Evolutionary conservation across 2,329 filamentous ascomycete genomes (phyloP), one percentile per base, ranked within the genome.

Genomic region (Amphichorda felina): DNA sequence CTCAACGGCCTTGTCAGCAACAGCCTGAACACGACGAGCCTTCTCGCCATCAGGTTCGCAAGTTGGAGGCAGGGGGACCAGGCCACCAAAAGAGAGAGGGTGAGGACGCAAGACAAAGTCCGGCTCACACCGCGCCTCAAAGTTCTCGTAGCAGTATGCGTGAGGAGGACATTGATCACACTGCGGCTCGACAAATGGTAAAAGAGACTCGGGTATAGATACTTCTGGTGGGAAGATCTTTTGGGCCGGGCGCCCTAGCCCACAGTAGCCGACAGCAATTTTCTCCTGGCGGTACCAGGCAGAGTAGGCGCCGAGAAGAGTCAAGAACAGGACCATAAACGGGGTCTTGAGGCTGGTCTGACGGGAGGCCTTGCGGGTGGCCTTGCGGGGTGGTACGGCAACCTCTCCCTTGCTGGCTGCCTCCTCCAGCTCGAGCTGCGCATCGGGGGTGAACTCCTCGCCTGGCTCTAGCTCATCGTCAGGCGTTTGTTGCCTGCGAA

Each of bases 1-100:
- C 48, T 94, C 86, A 4, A 96, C 72, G 2, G 84, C 87, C 54
- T 80, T 82, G 53, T 96, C 81, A 7, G 88, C 86, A 13, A 98
- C 86, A 15, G 80, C 75, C 49, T 89, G 85, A 33, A 96, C 82
- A 14, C 83, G 81, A 27, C 85, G 77, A 7, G 82, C 85, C 56
- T 94, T 95, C 50, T 93, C 86, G 41, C 87, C 87, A 56, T 98
- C 93, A 0, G 91, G 83, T 58, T 95, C 89, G 56, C 91, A 98
- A 4, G 85, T 88, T 2, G 93, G 89, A 5, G 88, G 78, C 8
- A 98, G 63, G 7, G 91, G 91, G 5, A 96, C 51, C 4, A 93
- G 51, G 1, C 91, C 88, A 33, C 79, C 78, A 0, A 95, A 55
- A 0, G 87, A 81, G 16, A 96, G 66, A 1, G 89, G 88, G 53